Conservation (phyloP, 2,329 filamentous ascomycete species). For the Trichoderma breve region DNA sequence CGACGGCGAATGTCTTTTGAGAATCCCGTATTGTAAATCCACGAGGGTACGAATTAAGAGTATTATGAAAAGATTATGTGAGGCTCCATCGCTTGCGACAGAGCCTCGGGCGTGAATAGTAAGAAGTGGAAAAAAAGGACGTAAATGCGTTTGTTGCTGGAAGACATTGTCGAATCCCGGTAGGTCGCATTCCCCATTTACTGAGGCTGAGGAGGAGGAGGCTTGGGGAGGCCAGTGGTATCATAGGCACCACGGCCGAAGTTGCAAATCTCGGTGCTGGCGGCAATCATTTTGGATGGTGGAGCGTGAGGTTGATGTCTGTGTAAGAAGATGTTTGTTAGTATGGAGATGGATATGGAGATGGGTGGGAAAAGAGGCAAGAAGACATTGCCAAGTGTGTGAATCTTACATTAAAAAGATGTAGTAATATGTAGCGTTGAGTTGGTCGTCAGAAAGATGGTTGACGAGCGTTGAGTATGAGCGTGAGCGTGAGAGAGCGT, state of each 20-base stretch:
- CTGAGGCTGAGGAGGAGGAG: slow-evolving; percentile 43
- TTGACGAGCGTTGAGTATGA: not conserved
- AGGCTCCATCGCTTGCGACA: slow-evolving; percentile 1
- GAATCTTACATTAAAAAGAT: slow-evolving; percentile 9
- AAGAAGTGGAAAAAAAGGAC: not conserved
- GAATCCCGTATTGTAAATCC: slow-evolving; percentile 33
- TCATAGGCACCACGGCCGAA: slow-evolving; percentile 54
- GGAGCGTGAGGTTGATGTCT: slow-evolving; percentile 3
- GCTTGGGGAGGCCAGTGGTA: slow-evolving; percentile 50
- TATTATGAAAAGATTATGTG: slow-evolving; percentile 3
- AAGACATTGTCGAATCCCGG: not conserved
- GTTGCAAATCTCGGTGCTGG: slow-evolving; percentile 38
- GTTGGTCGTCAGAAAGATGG: not conserved
- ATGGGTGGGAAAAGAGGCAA: not conserved
- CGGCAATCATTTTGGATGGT: slow-evolving; percentile 38
- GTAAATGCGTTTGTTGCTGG: not conserved
- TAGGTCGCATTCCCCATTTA: slow-evolving; percentile 27
- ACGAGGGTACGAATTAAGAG: slow-evolving; percentile 29
- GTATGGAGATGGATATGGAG: not conserved
- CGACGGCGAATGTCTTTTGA: slow-evolving; percentile 34
- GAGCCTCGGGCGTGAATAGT: not conserved
- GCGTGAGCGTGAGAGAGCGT: slow-evolving; percentile 4
- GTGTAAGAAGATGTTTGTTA: not conserved
- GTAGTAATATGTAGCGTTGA: not conserved
- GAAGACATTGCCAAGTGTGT: not conserved